Evolutionary conservation across 768 basidiomycete genomes (phyloP).

Genomic region (Leccinum obscurum): DNA sequence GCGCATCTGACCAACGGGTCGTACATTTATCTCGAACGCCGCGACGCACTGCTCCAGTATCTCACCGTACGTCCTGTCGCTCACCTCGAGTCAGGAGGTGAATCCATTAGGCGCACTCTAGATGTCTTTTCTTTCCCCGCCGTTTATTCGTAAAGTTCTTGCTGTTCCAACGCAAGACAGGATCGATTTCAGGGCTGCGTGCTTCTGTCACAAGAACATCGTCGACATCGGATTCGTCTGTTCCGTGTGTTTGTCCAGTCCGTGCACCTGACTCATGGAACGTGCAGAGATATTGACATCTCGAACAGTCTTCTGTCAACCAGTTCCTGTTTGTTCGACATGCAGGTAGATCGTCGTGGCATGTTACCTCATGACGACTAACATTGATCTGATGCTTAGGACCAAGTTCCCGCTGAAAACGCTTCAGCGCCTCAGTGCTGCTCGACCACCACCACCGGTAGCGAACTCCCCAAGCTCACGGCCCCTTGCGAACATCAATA

Average conservation of each 20-base stretch:
- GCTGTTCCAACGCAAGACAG: constrained; percentile 91
- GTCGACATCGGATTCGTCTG: constrained; percentile 97
- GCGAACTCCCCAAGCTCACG: constrained; percentile 30
- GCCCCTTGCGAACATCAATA: constrained; percentile 37
- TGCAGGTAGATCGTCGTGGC: constrained; percentile 65
- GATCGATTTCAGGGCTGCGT: constrained; percentile 96
- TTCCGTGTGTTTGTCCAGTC: constrained; percentile 97
- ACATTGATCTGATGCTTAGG: constrained; percentile 39
- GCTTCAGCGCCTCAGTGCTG: constrained; percentile 75
- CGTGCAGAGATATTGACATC: constrained; percentile 10
- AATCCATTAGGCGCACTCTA: constrained; percentile 32
- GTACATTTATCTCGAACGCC: constrained; percentile 80
- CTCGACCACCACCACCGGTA: constrained; percentile 42
- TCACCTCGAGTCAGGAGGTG: not conserved
- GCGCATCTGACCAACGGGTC: constrained; percentile 93
- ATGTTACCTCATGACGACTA: not conserved
- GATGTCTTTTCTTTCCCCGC: constrained; percentile 83
- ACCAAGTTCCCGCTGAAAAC: constrained; percentile 96
- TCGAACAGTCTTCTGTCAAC: constrained; percentile 83
- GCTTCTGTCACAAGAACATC: constrained; percentile 98
- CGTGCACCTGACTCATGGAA: constrained; percentile 29
- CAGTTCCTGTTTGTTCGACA: constrained; percentile 90
- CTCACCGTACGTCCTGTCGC: constrained; percentile 56
- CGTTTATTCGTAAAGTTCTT: constrained; percentile 70
- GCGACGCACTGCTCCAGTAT: constrained; percentile 89